phyloP scores from a whole-genome alignment of 177 flowering plant genomes.

The Vitis hybrid region DNA sequence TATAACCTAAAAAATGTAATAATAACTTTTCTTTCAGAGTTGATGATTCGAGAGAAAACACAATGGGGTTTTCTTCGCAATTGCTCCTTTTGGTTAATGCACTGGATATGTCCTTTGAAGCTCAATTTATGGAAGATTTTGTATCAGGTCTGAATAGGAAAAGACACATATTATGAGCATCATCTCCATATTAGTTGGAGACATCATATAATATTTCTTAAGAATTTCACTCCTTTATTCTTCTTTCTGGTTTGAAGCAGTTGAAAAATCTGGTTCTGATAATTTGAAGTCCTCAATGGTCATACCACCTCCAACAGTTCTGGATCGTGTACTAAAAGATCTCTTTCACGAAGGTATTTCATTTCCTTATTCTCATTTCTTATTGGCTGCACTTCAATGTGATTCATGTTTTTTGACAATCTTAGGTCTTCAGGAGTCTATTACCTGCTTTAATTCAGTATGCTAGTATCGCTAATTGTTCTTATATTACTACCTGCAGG shows the following conservation, averaged over 20 bases:
- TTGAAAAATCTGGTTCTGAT: slow-evolving; percentile 64
- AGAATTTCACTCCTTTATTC: not conserved
- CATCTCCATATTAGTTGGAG: not conserved
- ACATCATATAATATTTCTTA: not conserved
- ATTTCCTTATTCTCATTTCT: not conserved
- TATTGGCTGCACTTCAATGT: not conserved
- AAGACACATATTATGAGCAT: not conserved
- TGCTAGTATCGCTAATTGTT: not conserved
- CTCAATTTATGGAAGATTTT: slow-evolving; percentile 90
- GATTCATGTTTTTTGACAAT: not conserved
- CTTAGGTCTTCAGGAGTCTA: too few species aligned
- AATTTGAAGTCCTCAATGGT: slow-evolving; percentile 62
- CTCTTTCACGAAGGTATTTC: slow-evolving; percentile 81
- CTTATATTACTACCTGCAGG: slow-evolving; percentile 31
- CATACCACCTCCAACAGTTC: slow-evolving; percentile 83
- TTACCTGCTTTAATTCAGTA: too few species aligned
- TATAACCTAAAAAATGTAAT: not conserved
- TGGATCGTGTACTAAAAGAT: slow-evolving; percentile 96
- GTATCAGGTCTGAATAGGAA: slow-evolving; percentile 62
- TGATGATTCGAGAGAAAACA: slow-evolving; percentile 33
- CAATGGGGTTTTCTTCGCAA: slow-evolving; percentile 85
- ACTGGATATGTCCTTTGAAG: slow-evolving; percentile 64
- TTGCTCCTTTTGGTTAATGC: slow-evolving; percentile 69
- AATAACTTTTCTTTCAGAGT: slow-evolving; percentile 24
- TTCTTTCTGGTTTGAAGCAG: slow-evolving; percentile 38